Conservation (phyloP, 306 rosid genomes). For the Pyrus communis region DNA sequence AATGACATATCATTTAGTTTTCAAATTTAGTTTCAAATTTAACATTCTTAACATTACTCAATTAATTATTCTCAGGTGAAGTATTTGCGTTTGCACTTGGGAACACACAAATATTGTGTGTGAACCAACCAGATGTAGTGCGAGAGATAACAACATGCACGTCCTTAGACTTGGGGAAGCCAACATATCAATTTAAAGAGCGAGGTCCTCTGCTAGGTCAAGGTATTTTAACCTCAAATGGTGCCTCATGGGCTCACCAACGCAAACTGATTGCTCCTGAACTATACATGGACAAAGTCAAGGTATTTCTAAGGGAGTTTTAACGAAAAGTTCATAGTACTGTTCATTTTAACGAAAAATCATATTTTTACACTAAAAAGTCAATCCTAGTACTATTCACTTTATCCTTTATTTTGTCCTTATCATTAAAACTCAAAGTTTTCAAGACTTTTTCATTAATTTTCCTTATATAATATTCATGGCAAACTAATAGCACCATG, state of each 20-base stretch:
- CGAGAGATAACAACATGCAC: slow-evolving; percentile 29
- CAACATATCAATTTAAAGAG: slow-evolving; percentile 20
- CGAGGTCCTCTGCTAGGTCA: slow-evolving; percentile 35
- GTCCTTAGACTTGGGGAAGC: slow-evolving; percentile 39
- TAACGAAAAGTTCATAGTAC: too few relatives aligned
- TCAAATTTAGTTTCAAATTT: too few relatives aligned
- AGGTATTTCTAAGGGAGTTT: slow-evolving; percentile 10
- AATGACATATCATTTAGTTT: too few relatives aligned
- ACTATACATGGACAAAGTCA: slow-evolving; percentile 41
- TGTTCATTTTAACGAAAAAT: too few relatives aligned
- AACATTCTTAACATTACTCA: too few relatives aligned
- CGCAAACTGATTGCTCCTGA: slow-evolving; percentile 45
- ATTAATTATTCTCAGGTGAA: background rate
- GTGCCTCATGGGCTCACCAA: slow-evolving; percentile 31
- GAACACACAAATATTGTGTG: slow-evolving; percentile 26
- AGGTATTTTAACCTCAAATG: slow-evolving; percentile 41
- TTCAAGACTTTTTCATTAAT: too few relatives aligned
- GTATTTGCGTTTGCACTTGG: slow-evolving; percentile 39
- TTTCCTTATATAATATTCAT: background rate
- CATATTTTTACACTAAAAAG: too few relatives aligned
- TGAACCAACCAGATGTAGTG: slow-evolving; percentile 23
- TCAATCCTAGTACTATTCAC: too few relatives aligned
- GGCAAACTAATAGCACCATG: background rate
- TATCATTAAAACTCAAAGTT: too few relatives aligned
- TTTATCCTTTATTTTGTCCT: too few relatives aligned